Base-by-base conservation (phyloP, 108 stramenopile genomes). In the Skeletonema grethae region DNA sequence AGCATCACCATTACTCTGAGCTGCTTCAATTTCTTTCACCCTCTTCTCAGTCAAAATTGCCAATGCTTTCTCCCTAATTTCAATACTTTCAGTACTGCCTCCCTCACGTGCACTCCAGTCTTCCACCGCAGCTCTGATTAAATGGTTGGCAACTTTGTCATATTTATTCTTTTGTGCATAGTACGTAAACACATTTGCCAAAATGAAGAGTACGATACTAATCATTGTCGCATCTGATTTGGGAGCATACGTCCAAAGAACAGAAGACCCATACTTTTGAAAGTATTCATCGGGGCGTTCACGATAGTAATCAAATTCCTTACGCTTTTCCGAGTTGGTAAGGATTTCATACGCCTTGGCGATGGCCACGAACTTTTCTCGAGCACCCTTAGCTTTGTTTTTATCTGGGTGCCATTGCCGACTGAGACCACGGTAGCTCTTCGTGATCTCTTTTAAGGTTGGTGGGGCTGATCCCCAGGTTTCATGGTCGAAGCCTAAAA, bases 341-440 rank as follows among this genome's bases (percentile, higher is more conserved):
- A 94, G 72, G 36, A 94, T 84, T 85, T 91, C 88, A 58, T 94
- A 91, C 48, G 93, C 93, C 28, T 88, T 86, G 20, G 86, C 82
- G 67, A 94, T 91, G 75, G 90, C 91, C 79, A 91, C 87, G 76
- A 94, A 94, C 46, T 88, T 86, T 43, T 90, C 88, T 50, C 90
- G 87, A 28, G 93, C 93, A 70, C 86, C 80, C 64, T 82, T 85
- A 60, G 77, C 84, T 57, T 90, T 91, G 66, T 83, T 85, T 79
- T 95, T 95, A 72, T 95, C 94, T 7, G 94, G 94, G 70, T 95
- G 94, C 90, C 90, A 93, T 61, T 76, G 77, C 18, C 91, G 70
- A 56, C 85, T 86, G 28, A 95, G 63, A 11, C 70, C 63, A 30
- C 94, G 76, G 71, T 93, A 95, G 31, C 86, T 83, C 76, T 93